Evolutionary conservation across 192 early-diverging fungal genomes (phyloP), one percentile per base, ranked within the genome.

Genomic region (Coemansia sp.): DNA sequence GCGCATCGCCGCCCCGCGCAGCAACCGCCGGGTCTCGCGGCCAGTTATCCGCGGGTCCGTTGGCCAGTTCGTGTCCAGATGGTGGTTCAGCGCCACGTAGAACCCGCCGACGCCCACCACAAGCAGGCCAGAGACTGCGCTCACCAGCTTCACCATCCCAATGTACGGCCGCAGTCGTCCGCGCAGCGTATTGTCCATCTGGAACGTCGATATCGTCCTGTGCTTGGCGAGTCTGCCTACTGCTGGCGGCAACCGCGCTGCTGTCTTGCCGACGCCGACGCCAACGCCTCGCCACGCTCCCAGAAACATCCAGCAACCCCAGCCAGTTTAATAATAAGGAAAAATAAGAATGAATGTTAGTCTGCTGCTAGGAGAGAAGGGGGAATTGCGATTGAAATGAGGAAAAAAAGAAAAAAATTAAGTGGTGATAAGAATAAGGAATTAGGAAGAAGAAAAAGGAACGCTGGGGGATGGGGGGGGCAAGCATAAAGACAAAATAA

Each of bases 1-100:
- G 42, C 78, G 73, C 61, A 80, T 13, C 19, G 73, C 66, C 1
- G 78, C 78, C 0, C 78, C 78, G 18, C 78, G 73, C 48, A 80
- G 48, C 3, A 80, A 54, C 40, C 39, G 54, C 12, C 78, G 72
- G 21, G 73, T 80, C 39, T 61, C 68, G 11, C 32, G 26, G 22
- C 41, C 41, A 6, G 56, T 68, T 8, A 80, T 58, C 37, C 48
- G 61, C 0, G 69, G 12, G 8, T 65, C 52, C 6, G 42, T 32
- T 0, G 78, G 78, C 41, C 62, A 80, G 6, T 64, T 75, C 5
- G 13, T 21, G 41, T 74, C 72, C 11, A 80, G 32, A 21, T 80
- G 43, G 12, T 56, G 52, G 64, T 69, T 80, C 13, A 72, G 36
- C 2, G 43, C 62, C 1, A 60, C 0, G 43, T 75, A 80, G 3